Base-by-base conservation (phyloP, 2,329 filamentous ascomycete genomes). In the Stylonectria norvegica region DNA sequence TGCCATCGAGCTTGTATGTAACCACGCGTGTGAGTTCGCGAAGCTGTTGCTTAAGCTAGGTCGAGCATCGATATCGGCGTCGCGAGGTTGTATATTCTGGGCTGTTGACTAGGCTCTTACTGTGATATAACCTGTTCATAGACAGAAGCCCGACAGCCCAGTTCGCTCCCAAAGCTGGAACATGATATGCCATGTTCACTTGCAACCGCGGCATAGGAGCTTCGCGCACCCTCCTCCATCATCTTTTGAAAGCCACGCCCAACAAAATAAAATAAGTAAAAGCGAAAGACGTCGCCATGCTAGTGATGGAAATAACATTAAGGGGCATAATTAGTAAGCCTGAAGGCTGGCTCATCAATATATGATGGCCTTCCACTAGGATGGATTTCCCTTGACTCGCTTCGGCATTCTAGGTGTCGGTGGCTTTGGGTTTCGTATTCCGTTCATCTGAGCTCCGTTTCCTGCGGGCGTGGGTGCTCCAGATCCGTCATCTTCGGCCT, bases 321-420 rank as follows among this genome's bases (percentile, higher is more conserved):
- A 57, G 49, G 46, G 48, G 45, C 55, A 51, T 52, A 48, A 53
- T 40, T 32, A 42, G 44, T 36, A 35, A 16, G 34, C 30, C 23
- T 14, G 12, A 9, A 20, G 11, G n/a, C 25, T 25, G 25, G 15
- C 10, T 35, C 42, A 32, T 20, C 16, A 36, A 28, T 11, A 16
- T 12, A 23, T 25, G 11, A 23, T 23, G 9, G 23, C 9, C 41
- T 29, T 45, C 58, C 54, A 65, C 38, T 59, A 56, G 14, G 64
- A 58, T 11, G 63, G 61, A 45, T 73, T 76, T 25, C 63, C 66
- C 58, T 79, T 79, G 40, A 68, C 58, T 34, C 76, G 69, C 59
- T 79, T 79, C n/a, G 53, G 63, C 69, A 80, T 75, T 47, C 76
- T 65, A 17, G 77, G 77, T 23, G 77, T 80, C 19, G 73, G 68